Conservation (phyloP, 768 basidiomycete genomes). For the Hirschioporus abietinus region DNA sequence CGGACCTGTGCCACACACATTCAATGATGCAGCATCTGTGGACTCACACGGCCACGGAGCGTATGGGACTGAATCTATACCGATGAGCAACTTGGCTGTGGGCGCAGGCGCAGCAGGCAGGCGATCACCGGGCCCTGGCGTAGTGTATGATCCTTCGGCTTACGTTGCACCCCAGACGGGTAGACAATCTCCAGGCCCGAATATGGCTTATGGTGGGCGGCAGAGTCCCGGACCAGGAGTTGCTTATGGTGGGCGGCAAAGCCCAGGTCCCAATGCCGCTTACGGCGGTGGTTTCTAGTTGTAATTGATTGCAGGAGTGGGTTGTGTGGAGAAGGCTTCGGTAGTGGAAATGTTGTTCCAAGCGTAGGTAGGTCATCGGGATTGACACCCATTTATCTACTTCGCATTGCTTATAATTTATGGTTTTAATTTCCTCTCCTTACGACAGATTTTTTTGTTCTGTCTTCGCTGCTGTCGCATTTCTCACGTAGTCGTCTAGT, state of each 20-base stretch:
- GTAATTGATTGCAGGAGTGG: neutral
- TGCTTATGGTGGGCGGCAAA: constrained; percentile 31
- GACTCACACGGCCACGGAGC: constrained; percentile 26
- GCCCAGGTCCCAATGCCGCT: constrained; percentile 43
- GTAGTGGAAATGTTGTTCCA: neutral
- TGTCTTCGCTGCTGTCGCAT: neutral
- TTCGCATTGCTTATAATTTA: neutral
- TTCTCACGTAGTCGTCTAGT: neutral
- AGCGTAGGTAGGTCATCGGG: neutral
- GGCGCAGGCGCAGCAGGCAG: constrained; percentile 8
- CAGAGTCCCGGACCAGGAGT: constrained; percentile 24
- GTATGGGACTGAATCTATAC: constrained; percentile 53
- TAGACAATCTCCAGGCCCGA: constrained; percentile 24
- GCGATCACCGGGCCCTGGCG: constrained; percentile 13
- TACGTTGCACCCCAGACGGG: constrained; percentile 9
- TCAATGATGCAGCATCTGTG: constrained; percentile 35
- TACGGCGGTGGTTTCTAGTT: constrained; percentile 26
- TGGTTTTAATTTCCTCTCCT: neutral
- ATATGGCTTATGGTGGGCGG: neutral
- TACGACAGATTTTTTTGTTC: neutral
- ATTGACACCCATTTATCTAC: neutral
- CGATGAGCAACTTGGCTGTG: constrained; percentile 64
- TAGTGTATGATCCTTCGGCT: constrained; percentile 22
- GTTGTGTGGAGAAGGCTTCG: neutral
- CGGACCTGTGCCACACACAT: constrained; percentile 64